Percentiles rank a stretch among this genome's conserved stretches.
Conservation (phyloP, 345 rosid species). For the Bruguiera gymnorhiza region DNA sequence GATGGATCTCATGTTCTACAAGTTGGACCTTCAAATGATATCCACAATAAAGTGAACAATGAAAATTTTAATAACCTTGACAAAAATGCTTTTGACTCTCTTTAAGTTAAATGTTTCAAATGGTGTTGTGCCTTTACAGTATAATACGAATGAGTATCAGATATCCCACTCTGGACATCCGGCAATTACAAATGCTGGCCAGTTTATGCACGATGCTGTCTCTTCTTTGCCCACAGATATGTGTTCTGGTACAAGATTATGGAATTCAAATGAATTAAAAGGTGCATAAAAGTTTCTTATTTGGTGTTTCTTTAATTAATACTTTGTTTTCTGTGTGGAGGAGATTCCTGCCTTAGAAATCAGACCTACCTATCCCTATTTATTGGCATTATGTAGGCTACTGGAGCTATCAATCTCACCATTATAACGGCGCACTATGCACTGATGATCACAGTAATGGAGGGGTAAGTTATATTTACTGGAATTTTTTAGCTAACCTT, state of each 20-base stretch:
- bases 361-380: background rate
- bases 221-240: conserved; percentile 23
- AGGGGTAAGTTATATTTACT: conserved; percentile 36
- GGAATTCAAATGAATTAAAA: conserved; percentile 29
- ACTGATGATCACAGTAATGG: conserved; percentile 12
- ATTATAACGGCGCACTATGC: conserved; percentile 13
- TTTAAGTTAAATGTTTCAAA: conserved; percentile 35
- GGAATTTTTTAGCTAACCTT: conserved; percentile 3
- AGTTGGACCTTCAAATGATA: conserved; percentile 58
- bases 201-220: conserved; percentile 25
- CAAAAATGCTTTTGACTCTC: conserved; percentile 37
- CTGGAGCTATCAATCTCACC: conserved; percentile 26
- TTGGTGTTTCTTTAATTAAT: conserved; percentile 12
- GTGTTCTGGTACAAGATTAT: conserved; percentile 12
- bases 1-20: conserved; percentile 39
- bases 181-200: conserved; percentile 37
- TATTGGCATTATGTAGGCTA: conserved; percentile 21
- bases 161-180: conserved; percentile 45
- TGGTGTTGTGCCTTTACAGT: conserved; percentile 90
- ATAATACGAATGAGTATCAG: conserved; percentile 80
- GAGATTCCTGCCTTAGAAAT: conserved; percentile 2
- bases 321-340: conserved; percentile 4
- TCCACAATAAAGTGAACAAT: conserved; percentile 54
- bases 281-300: conserved; percentile 26
- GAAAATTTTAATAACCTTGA: conserved; percentile 47